Conservation (phyloP, 1,139 yeast genomes). For the Komagataea norvegica region DNA sequence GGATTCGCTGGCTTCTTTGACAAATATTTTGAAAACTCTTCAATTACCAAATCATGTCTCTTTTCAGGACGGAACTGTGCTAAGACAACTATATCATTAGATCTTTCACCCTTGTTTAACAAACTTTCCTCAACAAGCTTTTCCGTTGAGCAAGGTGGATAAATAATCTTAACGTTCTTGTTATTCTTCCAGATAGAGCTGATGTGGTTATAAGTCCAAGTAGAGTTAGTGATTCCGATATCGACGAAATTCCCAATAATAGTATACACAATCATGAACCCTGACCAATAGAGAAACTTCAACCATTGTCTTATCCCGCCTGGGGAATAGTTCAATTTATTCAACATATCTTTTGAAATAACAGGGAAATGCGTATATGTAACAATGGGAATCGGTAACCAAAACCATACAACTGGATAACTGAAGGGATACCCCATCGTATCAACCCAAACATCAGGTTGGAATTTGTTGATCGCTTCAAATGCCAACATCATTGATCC, state of each 20-base stretch:
- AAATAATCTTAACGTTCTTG: slow-evolving; percentile 46
- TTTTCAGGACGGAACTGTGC: slow-evolving; percentile 98
- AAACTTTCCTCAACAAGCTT: slow-evolving; percentile 12
- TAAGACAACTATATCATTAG: slow-evolving; percentile 61
- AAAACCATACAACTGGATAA: slow-evolving; percentile 55
- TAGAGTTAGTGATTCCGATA: slow-evolving; percentile 71
- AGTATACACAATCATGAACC: slow-evolving; percentile 56
- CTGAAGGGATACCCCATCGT: slow-evolving; percentile 92
- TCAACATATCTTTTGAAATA: slow-evolving; percentile 81
- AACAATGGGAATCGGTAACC: slow-evolving; percentile 66
- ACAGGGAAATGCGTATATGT: slow-evolving; percentile 94
- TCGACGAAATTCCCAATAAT: slow-evolving; percentile 64
- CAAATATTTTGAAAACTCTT: slow-evolving; percentile 53
- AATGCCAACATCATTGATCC: slow-evolving; percentile 68
- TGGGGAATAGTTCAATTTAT: slow-evolving; percentile 41
- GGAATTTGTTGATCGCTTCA: slow-evolving; percentile 62
- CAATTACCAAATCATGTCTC: slow-evolving; percentile 68
- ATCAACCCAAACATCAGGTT: slow-evolving; percentile 89
- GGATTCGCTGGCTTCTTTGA: slow-evolving; percentile 30
- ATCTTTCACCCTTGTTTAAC: slow-evolving; percentile 31
- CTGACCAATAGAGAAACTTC: slow-evolving; percentile 70
- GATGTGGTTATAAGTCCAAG: slow-evolving; percentile 88
- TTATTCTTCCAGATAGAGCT: slow-evolving; percentile 49
- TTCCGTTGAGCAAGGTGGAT: slow-evolving; percentile 85
- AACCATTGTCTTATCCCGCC: slow-evolving; percentile 25